Evolutionary conservation across 352 stramenopile species (phyloP).

Genomic region (Phytophthora pseudosyringae): DNA sequence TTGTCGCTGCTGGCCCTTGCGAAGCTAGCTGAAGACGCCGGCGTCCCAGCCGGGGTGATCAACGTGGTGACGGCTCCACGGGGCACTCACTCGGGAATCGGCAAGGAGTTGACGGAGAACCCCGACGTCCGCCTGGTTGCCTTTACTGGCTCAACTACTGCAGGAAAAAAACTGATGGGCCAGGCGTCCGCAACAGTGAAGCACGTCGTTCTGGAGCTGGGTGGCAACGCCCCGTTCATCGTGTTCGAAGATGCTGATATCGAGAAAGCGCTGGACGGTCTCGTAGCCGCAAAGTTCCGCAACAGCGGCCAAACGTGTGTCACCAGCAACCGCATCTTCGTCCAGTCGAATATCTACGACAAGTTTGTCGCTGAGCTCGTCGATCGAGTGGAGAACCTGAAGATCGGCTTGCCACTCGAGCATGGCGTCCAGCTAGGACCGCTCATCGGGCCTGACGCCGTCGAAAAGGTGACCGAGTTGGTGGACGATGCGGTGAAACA

Average conservation of each 20-base stretch:
- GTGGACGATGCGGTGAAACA: constrained; percentile 89
- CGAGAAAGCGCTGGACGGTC: constrained; percentile 71
- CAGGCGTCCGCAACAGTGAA: constrained; percentile 71
- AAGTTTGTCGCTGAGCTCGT: constrained; percentile 87
- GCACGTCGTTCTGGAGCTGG: constrained; percentile 81
- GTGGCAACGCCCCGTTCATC: constrained; percentile 92
- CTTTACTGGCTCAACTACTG: constrained; percentile 80
- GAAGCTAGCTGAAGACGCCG: constrained; percentile 82
- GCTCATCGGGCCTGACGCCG: constrained; percentile 92
- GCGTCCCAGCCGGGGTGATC: constrained; percentile 83
- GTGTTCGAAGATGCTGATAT: constrained; percentile 88
- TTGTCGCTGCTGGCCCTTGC: constrained; percentile 92
- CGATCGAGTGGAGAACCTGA: constrained; percentile 68
- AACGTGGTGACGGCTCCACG: constrained; percentile 85
- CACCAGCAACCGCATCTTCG: constrained; percentile 89
- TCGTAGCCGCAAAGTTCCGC: constrained; percentile 80
- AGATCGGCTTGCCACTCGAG: constrained; percentile 87
- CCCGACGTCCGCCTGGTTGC: constrained; percentile 80
- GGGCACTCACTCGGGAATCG: constrained; percentile 61
- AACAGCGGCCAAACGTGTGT: constrained; percentile 85
- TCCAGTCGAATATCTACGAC: constrained; percentile 93
- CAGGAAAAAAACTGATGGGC: constrained; percentile 68
- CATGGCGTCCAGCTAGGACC: constrained; percentile 87
- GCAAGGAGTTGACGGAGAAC: constrained; percentile 61
- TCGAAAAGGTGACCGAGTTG: constrained; percentile 83